Base-by-base conservation (phyloP, 1,139 yeast species). In the Pichiaceae sp. region DNA sequence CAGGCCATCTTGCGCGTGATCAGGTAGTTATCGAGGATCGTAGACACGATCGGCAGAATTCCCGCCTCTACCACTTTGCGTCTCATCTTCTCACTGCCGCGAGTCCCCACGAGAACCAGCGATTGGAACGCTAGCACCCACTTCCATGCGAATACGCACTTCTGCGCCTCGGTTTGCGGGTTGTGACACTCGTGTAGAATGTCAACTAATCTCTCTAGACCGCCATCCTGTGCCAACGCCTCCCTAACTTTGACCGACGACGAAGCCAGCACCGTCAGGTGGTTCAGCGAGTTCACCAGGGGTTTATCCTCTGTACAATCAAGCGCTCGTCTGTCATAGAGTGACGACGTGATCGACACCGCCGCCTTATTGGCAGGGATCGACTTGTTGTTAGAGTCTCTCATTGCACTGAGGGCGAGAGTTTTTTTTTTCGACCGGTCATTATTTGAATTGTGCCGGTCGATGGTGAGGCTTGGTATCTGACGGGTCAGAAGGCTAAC, bases 101-200 rank as follows among this genome's bases (percentile, higher is more conserved):
- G 69, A 1, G 96, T 89, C 14, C 96, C 96, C 20, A 91, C 75
- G 42, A 87, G 70, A 1, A 89, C 95, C 42, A 91, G 63, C 53
- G 96, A 87, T 60, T 91, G 97, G 54, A 91, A 78, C 0, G 96
- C 86, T 42, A 91, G 64, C 5, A 95, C 85, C 98, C 98, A 91
- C 61, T 89, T 91, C 96, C 96, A 89, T 0, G 95, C 91, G 15
- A 78, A 46, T 11, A 52, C 42, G 23, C 56, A 49, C 32, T 44
- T 43, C 25, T 53, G 72, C 44, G 62, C 63, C 40, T 70, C 76
- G 34, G 62, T 58, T 41, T 62, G 63, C 37, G 70, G 69, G 21
- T 73, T 61, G 47, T 72, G 75, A 53, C 96, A 87, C 50, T 83
- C 94, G 53, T 84, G 85, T 39, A 91, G 65, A 31, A 91, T 89